These are phyloP conservation scores for Melanomma pulvis-pyrius DNA, from an alignment of 495 filamentous ascomycete species.

Conservation along the genomic window DNA sequence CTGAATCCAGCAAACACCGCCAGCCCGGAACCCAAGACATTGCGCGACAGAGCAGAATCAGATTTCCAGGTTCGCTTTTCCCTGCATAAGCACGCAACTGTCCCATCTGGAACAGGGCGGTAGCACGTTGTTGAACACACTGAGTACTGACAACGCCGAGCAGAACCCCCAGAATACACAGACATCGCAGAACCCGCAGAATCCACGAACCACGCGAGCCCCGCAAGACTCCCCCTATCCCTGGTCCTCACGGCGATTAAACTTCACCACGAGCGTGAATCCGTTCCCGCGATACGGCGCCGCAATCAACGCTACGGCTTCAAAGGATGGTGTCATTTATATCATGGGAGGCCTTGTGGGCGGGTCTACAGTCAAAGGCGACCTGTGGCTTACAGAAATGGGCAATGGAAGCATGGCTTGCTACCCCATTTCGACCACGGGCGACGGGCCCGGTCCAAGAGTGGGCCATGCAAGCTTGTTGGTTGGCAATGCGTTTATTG, in stretches of 20 bases:
- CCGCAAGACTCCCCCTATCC: conserved; percentile 72
- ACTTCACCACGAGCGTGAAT: conserved; percentile 78
- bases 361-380: conserved; percentile 91
- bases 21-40: conserved; percentile 61
- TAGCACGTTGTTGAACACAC: background rate
- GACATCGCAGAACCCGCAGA: conserved; percentile 33
- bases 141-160: conserved; percentile 11
- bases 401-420: conserved; percentile 80
- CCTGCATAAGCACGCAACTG: conserved; percentile 1
- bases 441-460: conserved; percentile 91
- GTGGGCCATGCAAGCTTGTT: conserved; percentile 94
- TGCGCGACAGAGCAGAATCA: conserved; percentile 50
- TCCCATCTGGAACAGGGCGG: background rate
- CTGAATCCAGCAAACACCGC: conserved; percentile 42
- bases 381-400: conserved; percentile 97
- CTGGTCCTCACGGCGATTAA: conserved; percentile 89
- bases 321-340: conserved; percentile 96
- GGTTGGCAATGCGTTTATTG: conserved; percentile 98
- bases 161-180: conserved; percentile 47
- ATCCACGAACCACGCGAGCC: conserved; percentile 47
- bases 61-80: conserved; percentile 40
- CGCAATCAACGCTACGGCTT: conserved; percentile 87
- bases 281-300: conserved; percentile 98
- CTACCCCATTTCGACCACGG: conserved; percentile 86
- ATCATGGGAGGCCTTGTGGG: conserved; percentile 97